A percentile compares a stretch with the other conserved stretches of the same genome.
Evolutionary conservation across 2,329 filamentous ascomycete genomes (phyloP).

Genomic region (Epichloe bromicola): DNA sequence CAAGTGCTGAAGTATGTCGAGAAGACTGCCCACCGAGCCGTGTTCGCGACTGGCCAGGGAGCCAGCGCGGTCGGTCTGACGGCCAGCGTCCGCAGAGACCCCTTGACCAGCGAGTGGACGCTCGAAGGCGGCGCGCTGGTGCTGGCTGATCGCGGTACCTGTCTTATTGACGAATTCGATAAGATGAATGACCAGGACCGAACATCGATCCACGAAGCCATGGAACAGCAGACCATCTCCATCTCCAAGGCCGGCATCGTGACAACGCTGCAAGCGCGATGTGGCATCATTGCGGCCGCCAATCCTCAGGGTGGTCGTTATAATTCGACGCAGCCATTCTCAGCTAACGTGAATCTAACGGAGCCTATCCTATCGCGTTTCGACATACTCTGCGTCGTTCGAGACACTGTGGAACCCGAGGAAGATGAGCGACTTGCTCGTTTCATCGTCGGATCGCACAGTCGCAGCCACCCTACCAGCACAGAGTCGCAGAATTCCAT

Average conservation of each 20-base stretch:
- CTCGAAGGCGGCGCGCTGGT: conserved; percentile 92
- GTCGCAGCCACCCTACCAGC: conserved; percentile 65
- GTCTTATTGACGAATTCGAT: conserved; percentile 97
- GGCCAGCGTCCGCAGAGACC: conserved; percentile 88
- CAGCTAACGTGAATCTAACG: conserved; percentile 89
- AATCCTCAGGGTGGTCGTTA: conserved; percentile 95
- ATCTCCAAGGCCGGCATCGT: conserved; percentile 98
- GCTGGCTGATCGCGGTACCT: conserved; percentile 86
- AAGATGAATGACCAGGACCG: conserved; percentile 99
- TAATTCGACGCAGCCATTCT: conserved; percentile 92
- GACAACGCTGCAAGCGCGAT: conserved; percentile 89
- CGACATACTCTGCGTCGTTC: conserved; percentile 90
- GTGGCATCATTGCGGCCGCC: conserved; percentile 89
- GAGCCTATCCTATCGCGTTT: conserved; percentile 97
- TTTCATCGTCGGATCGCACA: conserved; percentile 91
- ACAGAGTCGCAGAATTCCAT: conserved; percentile 41
- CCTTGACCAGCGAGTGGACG: conserved; percentile 93
- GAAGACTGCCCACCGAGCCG: conserved; percentile 90
- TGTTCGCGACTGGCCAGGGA: conserved; percentile 95
- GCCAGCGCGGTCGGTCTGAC: conserved; percentile 96
- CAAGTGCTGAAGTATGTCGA: conserved; percentile 96
- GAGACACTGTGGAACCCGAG: conserved; percentile 82
- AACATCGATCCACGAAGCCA: conserved; percentile 97
- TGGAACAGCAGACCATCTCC: conserved; percentile 99
- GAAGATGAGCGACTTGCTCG: conserved; percentile 89